Conservation (phyloP, 306 rosid species). For the Prunus fruticosa region DNA sequence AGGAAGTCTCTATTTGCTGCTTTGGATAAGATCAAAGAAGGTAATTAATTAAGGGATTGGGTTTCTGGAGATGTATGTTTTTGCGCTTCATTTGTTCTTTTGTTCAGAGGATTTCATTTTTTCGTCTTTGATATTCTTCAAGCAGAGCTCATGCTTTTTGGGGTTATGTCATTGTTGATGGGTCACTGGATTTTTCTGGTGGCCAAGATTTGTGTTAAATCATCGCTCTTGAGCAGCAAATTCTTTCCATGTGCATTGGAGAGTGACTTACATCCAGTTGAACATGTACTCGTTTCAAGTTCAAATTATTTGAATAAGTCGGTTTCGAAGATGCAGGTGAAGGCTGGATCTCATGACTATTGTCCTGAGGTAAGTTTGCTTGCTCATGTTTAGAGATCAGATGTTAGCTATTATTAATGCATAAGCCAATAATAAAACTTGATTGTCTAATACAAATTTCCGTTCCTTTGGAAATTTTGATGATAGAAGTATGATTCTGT, state of each 20-base stretch:
- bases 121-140: slow-evolving; percentile 19
- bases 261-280: slow-evolving; percentile 13
- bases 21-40: slow-evolving; percentile 79
- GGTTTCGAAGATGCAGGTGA: slow-evolving; percentile 30
- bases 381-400: background rate
- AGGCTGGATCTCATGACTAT: slow-evolving; percentile 33
- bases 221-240: slow-evolving; percentile 56
- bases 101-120: background rate
- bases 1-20: slow-evolving; percentile 86
- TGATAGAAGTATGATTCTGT: background rate
- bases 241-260: slow-evolving; percentile 70
- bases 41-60: slow-evolving; percentile 23
- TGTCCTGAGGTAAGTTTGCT: slow-evolving; percentile 63
- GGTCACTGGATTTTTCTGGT: slow-evolving; percentile 82
- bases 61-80: background rate
- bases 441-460: no score
- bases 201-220: slow-evolving; percentile 82
- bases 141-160: slow-evolving; percentile 89
- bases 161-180: slow-evolving; percentile 84
- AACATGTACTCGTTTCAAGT: slow-evolving; percentile 22
- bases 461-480: background rate
- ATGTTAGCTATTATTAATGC: no score
- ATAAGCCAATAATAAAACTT: no score
- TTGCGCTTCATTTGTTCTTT: background rate
- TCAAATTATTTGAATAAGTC: slow-evolving; percentile 41